Conservation (phyloP, 345 rosid species). For the Syzygium aqueum region DNA sequence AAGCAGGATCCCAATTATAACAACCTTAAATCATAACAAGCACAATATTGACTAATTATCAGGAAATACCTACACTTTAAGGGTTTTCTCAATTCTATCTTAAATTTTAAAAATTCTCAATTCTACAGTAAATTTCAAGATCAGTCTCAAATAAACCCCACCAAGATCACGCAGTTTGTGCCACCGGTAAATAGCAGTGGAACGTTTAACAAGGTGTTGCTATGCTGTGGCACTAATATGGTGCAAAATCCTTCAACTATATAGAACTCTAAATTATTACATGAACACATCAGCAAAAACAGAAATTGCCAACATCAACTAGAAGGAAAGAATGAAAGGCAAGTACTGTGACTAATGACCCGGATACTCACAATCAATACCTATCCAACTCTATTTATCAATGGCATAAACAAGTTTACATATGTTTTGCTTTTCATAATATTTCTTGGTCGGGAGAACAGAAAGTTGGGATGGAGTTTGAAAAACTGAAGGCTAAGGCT, state of each 20-base stretch:
- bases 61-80: background rate
- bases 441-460: background rate
- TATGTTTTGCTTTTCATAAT: background rate
- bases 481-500: background rate
- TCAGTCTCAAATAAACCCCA: background rate
- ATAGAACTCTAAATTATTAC: background rate
- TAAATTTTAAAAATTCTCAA: background rate
- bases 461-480: background rate
- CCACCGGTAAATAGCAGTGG: background rate
- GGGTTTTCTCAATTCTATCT: background rate
- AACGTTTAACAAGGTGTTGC: background rate
- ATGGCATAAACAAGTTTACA: background rate
- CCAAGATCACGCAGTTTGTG: background rate
- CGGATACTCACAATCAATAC: background rate
- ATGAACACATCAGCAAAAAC: background rate
- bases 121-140: background rate
- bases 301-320: background rate
- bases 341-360: background rate
- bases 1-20: background rate
- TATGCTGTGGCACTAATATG: background rate
- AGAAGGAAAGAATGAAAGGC: background rate
- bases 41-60: background rate
- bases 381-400: background rate
- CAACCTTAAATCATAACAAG: background rate
- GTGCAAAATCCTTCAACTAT: background rate